phyloP scores from a whole-genome alignment of 2,329 filamentous ascomycete species.

The Hypoxylon sp. region DNA sequence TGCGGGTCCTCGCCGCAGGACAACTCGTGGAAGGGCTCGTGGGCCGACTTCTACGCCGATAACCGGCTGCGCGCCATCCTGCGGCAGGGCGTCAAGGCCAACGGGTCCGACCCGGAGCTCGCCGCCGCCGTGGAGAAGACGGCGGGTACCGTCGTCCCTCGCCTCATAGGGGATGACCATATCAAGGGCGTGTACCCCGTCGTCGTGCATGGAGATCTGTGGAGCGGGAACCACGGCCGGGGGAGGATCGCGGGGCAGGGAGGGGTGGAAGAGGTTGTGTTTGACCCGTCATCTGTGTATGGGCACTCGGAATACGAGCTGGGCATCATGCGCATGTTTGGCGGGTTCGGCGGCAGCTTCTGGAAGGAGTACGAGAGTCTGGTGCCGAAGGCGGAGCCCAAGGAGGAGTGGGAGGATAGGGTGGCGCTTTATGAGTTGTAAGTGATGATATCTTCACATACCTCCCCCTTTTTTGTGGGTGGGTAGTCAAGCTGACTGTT shows the following conservation, averaged over 20 bases:
- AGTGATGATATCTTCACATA: slow-evolving; percentile 54
- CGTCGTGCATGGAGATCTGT: slow-evolving; percentile 91
- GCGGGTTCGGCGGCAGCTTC: slow-evolving; percentile 80
- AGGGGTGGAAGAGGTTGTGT: slow-evolving; percentile 79
- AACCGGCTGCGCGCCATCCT: slow-evolving; percentile 77
- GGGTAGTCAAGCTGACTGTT: slow-evolving; percentile 53
- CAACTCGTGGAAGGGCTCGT: slow-evolving; percentile 78
- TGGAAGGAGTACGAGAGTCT: slow-evolving; percentile 81
- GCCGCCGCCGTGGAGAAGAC: slow-evolving; percentile 73
- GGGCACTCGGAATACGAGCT: slow-evolving; percentile 91
- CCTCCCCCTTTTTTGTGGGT: background rate
- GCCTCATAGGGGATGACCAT: slow-evolving; percentile 77
- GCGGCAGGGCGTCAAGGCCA: slow-evolving; percentile 65
- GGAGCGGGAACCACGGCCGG: slow-evolving; percentile 84
- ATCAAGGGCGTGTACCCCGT: slow-evolving; percentile 78
- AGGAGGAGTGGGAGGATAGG: slow-evolving; percentile 86
- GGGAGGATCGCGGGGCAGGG: slow-evolving; percentile 69
- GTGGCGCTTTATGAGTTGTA: slow-evolving; percentile 84
- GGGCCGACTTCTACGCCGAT: slow-evolving; percentile 89
- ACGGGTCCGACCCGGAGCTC: slow-evolving; percentile 75
- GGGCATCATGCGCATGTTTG: slow-evolving; percentile 97
- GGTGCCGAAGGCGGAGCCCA: slow-evolving; percentile 83
- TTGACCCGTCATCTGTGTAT: slow-evolving; percentile 84
- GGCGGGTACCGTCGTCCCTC: slow-evolving; percentile 75
- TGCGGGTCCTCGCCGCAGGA: slow-evolving; percentile 88